A percentile compares a stretch with the other conserved stretches of the same genome.
phyloP scores from a whole-genome alignment of 164 flowering plant species.

The Macadamia integrifolia region DNA sequence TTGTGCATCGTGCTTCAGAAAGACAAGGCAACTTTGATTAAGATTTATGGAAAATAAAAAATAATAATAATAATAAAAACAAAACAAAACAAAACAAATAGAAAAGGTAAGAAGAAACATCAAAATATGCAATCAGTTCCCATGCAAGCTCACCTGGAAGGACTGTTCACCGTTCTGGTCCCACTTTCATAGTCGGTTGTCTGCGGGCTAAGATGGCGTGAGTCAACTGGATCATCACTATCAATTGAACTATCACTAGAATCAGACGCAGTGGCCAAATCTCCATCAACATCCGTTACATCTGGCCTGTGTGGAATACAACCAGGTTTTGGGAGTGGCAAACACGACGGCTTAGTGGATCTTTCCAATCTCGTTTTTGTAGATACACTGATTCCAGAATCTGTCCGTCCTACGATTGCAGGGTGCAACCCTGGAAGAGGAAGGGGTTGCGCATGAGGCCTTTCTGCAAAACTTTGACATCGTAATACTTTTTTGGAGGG shows the following conservation, averaged over 20 bases:
- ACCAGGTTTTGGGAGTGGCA: constrained; percentile 56
- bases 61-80: too few species aligned
- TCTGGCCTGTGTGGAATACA: constrained; percentile 37
- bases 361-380: constrained; percentile 44
- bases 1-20: constrained; percentile 40
- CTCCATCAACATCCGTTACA: constrained; percentile 54
- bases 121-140: neutral
- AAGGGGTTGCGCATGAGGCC: constrained; percentile 76
- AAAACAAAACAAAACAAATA: neutral
- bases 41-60: neutral
- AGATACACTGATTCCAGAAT: constrained; percentile 49
- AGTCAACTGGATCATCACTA: constrained; percentile 72
- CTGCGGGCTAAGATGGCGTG: constrained; percentile 56
- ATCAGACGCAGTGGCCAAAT: constrained; percentile 61
- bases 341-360: constrained; percentile 44
- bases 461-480: constrained; percentile 90
- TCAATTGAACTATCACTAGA: constrained; percentile 64
- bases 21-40: constrained; percentile 11
- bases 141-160: constrained; percentile 58
- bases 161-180: constrained; percentile 51
- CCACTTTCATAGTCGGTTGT: constrained; percentile 59
- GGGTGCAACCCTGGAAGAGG: constrained; percentile 65
- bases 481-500: constrained; percentile 76
- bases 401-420: constrained; percentile 39
- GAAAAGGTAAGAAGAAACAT: neutral